Evolutionary conservation across 2,329 filamentous ascomycete genomes (phyloP), one percentile per base, ranked within the genome.

Genomic region (Aspergillus pseudoglaucus): DNA sequence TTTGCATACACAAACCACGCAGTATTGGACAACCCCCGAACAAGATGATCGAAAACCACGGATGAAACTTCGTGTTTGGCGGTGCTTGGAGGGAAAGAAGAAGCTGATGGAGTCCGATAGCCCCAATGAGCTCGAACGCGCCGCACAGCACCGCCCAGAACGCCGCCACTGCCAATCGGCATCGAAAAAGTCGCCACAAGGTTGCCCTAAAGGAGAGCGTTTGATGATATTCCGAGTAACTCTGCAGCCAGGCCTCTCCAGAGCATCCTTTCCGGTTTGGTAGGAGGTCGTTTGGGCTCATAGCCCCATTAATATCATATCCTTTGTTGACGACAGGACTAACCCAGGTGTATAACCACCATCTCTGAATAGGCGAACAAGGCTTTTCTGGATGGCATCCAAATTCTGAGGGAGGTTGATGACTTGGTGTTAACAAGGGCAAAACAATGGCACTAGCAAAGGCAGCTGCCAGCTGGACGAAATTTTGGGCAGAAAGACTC

Each of bases 1-100:
- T 52, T 27, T 52, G 50, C 50, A 52, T 52, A 35, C 50, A 52
- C 17, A 52, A 14, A 25, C 50, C 50, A 44, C 50, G 50, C 18
- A 52, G 15, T 22, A 52, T 52, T 17, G 50, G 50, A 22, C 43
- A 52, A 2, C 30, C 6, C 9, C 38, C 43, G 33, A 52, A 52
- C 15, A 52, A 17, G 14, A 44, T 5, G 14, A 52, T 35, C 6
- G 39, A 52, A 32, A 52, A 45, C 47, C 47, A 50, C 7, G 50
- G 47, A 10, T 30, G 25, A 8, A 52, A 15, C 9, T 37, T 47
- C n/a, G 47, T 40, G 20, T 47, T 35, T 3, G 43, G 41, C 8
- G 50, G 42, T 5, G 4, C 22, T 27, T 52, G 50, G 32, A 52
- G 23, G 27, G 27, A 52, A 8, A 52, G 32, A 17, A 52, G 47